Evolutionary conservation across 441 rosid genomes (phyloP), one percentile per base, ranked within the genome.

Genomic region (Raphanus hybrid): DNA sequence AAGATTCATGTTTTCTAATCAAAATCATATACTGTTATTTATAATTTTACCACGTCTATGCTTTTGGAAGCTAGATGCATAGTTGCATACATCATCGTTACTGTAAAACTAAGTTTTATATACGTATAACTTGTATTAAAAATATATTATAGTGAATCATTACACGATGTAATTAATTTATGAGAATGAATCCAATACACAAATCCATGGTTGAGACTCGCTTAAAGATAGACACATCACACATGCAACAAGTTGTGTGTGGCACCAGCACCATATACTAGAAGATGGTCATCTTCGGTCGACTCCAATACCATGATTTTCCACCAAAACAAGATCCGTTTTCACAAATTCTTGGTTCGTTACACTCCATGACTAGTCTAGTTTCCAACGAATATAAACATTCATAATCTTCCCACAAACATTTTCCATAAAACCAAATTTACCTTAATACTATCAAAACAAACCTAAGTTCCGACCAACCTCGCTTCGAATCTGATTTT

Each of bases 381-480:
- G 74, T 76, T 67, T 75, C 74, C 1, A 66, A 52, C 8, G 74
- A 67, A 29, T 27, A 65, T 6, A 80, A 72, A 6, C 67, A 50
- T 61, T 55, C 58, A 15, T 0, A 71, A 76, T 15, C 0, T 23
- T 0, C 14, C 41, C 41, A 2, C 7, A 32, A 67, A 10, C 74
- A 71, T 80, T 80, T 7, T 29, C 67, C 3, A 34, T 0, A 76
- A 80, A 76, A n/a, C 3, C 55, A 20, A 71, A 67, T 3, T 76
- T 14, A 80, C 80, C 74, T 2, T 72, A 76, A 80, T 75, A 84
- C 73, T 73, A 77, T 82, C 82, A 68, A 48, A 48, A 52, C 75
- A 77, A 77, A 77, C 69, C 54, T 43, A 12, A 64, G 61, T 69
- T 64, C 66, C 65, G 95, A 92, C 90, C 89, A 83, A 74, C 81